Evolutionary conservation across 768 basidiomycete species (phyloP).

Genomic region (Boletus barrowsii): DNA sequence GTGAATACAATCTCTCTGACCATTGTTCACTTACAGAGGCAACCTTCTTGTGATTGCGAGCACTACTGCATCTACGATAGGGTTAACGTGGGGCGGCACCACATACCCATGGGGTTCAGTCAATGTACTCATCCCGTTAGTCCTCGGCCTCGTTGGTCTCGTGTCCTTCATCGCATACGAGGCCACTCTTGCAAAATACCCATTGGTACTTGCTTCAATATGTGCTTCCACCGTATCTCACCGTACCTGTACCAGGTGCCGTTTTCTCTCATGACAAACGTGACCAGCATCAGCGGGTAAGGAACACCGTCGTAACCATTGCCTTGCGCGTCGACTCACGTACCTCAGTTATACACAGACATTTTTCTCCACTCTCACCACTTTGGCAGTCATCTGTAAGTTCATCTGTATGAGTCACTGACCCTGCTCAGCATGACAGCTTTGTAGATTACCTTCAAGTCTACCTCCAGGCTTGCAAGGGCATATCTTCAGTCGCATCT

Average conservation of each 20-base stretch:
- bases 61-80: slow-evolving; percentile 37
- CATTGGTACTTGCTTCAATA: slow-evolving; percentile 24
- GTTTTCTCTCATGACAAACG: slow-evolving; percentile 23
- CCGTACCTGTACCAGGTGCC: slow-evolving; percentile 3
- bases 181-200: slow-evolving; percentile 20
- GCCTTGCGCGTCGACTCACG: not conserved
- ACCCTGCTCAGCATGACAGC: not conserved
- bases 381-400: slow-evolving; percentile 23
- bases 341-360: slow-evolving; percentile 26
- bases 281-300: slow-evolving; percentile 29
- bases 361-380: slow-evolving; percentile 17
- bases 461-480: slow-evolving; percentile 43
- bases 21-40: slow-evolving; percentile 30
- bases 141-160: slow-evolving; percentile 40
- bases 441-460: slow-evolving; percentile 38
- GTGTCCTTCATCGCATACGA: slow-evolving; percentile 41
- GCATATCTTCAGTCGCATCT: slow-evolving; percentile 30
- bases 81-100: slow-evolving; percentile 47
- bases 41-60: slow-evolving; percentile 40
- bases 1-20: not conserved
- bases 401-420: not conserved
- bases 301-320: not conserved
- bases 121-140: slow-evolving; percentile 40
- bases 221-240: not conserved
- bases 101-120: slow-evolving; percentile 40